These are phyloP conservation scores for Hemisphaericaspora xylanilytica DNA, from an alignment of 1,139 yeast genomes.

Conservation along the genomic window DNA sequence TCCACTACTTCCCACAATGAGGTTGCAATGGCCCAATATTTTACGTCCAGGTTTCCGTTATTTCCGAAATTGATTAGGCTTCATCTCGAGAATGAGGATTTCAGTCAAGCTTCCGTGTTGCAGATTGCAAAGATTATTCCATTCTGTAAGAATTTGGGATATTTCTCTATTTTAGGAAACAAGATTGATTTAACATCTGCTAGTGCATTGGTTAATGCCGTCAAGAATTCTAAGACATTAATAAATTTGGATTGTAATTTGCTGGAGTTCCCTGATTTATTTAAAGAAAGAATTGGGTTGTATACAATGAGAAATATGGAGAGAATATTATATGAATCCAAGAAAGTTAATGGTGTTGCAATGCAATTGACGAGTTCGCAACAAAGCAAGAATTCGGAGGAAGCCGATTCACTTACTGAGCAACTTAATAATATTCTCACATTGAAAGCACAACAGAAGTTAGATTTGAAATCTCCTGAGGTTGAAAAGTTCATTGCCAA, in stretches of 20 bases:
- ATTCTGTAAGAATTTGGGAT: constrained; percentile 54
- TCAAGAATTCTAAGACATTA: constrained; percentile 39
- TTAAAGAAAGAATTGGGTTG: constrained; percentile 59
- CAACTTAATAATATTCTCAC: constrained; percentile 35
- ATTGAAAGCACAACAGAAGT: constrained; percentile 26
- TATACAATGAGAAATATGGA: constrained; percentile 76
- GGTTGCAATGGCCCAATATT: constrained; percentile 30
- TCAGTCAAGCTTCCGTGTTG: constrained; percentile 46
- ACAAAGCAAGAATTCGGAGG: constrained; percentile 8
- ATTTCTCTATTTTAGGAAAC: constrained; percentile 62
- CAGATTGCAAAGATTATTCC: constrained; percentile 63
- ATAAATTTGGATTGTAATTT: constrained; percentile 42
- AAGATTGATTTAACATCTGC: constrained; percentile 45
- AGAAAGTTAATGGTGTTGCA: constrained; percentile 9
- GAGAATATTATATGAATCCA: constrained; percentile 25
- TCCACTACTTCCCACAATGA: constrained; percentile 11
- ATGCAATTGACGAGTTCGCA: constrained; percentile 7
- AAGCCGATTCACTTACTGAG: constrained; percentile 30
- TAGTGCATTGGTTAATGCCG: constrained; percentile 39
- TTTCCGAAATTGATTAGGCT: constrained; percentile 55
- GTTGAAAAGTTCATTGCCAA: constrained; percentile 42
- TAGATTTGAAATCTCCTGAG: constrained; percentile 29
- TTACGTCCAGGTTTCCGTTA: constrained; percentile 56
- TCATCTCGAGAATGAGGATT: constrained; percentile 60
- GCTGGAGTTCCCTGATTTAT: constrained; percentile 37